Evolutionary conservation across 495 filamentous ascomycete species (phyloP).

Genomic region (Daldinia decipiens): DNA sequence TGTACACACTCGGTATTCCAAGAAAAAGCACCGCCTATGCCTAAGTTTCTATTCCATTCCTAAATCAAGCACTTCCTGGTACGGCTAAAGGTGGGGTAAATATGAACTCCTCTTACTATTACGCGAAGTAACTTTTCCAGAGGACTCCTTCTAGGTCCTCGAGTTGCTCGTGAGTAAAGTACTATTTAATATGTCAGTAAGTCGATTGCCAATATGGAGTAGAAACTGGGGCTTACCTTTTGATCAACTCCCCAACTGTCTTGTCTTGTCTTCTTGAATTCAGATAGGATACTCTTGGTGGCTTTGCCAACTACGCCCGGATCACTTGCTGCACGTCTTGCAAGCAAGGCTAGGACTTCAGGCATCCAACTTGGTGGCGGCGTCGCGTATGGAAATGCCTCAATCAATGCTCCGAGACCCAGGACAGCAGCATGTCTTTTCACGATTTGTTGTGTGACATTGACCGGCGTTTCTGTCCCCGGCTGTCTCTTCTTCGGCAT

Average conservation of each 20-base stretch:
- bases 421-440: constrained; percentile 90
- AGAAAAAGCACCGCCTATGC: constrained; percentile 8
- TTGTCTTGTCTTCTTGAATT: constrained; percentile 99
- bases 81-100: not conserved
- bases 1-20: constrained; percentile 21
- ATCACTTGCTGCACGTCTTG: constrained; percentile 84
- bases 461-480: constrained; percentile 81
- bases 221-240: constrained; percentile 70
- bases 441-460: constrained; percentile 81
- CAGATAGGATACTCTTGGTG: constrained; percentile 93
- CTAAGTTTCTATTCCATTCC: not conserved
- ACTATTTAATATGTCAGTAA: constrained; percentile 65
- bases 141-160: constrained; percentile 96
- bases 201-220: not conserved
- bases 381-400: constrained; percentile 96
- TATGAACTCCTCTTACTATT: constrained; percentile 11
- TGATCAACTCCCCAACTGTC: constrained; percentile 99
- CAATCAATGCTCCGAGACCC: constrained; percentile 88
- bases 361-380: constrained; percentile 95
- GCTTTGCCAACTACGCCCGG: constrained; percentile 95
- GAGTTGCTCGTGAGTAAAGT: constrained; percentile 89
- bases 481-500: constrained; percentile 77
- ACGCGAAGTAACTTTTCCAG: constrained; percentile 99
- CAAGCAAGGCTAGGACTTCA: constrained; percentile 86
- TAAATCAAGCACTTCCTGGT: not conserved